Conservation (phyloP, 306 rosid species). For the Dalbergia oliveri region DNA sequence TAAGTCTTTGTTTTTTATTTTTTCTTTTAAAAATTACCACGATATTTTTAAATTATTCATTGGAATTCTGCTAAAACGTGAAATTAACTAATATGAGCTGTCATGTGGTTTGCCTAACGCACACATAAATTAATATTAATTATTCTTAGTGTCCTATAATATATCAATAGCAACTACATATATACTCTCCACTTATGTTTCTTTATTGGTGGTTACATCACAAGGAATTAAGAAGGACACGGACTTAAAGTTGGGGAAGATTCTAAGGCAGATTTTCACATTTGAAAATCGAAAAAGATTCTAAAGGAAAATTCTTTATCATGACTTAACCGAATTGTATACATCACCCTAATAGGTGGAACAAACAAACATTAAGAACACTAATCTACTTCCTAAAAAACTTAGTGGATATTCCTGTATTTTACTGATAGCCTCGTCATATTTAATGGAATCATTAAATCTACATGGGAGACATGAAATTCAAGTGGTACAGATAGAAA, state of each 20-base stretch:
- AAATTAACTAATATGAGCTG: background rate
- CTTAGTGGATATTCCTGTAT: background rate
- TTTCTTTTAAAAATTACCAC: background rate
- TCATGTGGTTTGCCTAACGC: constrained; percentile 15
- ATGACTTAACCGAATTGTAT: background rate
- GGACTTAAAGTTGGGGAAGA: constrained; percentile 18
- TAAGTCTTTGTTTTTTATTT: too few species aligned
- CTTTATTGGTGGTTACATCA: constrained; percentile 22
- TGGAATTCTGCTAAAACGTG: background rate
- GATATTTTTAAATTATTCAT: background rate
- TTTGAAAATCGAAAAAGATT: constrained; percentile 14
- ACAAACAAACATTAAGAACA: constrained; percentile 14
- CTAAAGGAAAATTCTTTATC: background rate
- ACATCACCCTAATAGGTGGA: background rate
- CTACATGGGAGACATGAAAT: background rate
- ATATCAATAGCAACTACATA: background rate
- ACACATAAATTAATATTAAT: constrained; percentile 15
- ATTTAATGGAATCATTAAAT: constrained; percentile 1
- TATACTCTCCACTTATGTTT: constrained; percentile 17
- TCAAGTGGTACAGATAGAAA: background rate
- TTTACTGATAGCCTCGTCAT: background rate
- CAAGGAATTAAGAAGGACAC: background rate
- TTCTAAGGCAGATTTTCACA: constrained; percentile 22
- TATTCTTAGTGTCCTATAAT: constrained; percentile 18
- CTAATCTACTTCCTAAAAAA: constrained; percentile 2